These are phyloP conservation scores for Penicillium coprophilum DNA, from an alignment of 495 filamentous ascomycete genomes.

Conservation along the genomic window DNA sequence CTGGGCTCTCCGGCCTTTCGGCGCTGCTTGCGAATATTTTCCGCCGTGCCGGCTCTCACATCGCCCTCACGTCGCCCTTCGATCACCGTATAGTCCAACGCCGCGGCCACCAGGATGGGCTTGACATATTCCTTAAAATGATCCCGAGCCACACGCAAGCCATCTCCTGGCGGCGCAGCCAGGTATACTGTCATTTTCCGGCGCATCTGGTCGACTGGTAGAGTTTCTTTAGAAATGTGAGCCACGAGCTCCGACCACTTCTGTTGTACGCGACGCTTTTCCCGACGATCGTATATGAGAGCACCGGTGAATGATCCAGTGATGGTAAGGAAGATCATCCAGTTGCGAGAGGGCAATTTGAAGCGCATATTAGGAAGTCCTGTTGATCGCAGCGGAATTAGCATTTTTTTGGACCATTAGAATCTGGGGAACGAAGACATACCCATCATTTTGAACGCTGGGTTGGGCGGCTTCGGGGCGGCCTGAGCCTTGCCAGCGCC, in stretches of 20 bases:
- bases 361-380: constrained; percentile 74
- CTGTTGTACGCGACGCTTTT: constrained; percentile 76
- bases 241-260: constrained; percentile 87
- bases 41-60: constrained; percentile 75
- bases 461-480: constrained; percentile 58
- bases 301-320: constrained; percentile 73
- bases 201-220: constrained; percentile 68
- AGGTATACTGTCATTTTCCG: constrained; percentile 87
- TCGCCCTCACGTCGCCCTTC: constrained; percentile 90
- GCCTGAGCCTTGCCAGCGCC: constrained; percentile 36
- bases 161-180: constrained; percentile 80
- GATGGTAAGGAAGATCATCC: constrained; percentile 89
- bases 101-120: constrained; percentile 84
- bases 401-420: constrained; percentile 1
- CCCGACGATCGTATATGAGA: constrained; percentile 83
- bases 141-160: constrained; percentile 76
- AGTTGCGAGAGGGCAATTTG: constrained; percentile 93
- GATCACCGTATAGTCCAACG: constrained; percentile 91
- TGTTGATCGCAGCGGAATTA: constrained; percentile 26
- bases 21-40: constrained; percentile 71
- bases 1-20: constrained; percentile 53
- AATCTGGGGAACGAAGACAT: constrained; percentile 17
- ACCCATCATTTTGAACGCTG: constrained; percentile 73
- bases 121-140: constrained; percentile 96
- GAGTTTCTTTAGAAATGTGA: constrained; percentile 76